These are phyloP conservation scores for Holtermannia corniformis DNA, from an alignment of 768 basidiomycete genomes.

Conservation along the genomic window DNA sequence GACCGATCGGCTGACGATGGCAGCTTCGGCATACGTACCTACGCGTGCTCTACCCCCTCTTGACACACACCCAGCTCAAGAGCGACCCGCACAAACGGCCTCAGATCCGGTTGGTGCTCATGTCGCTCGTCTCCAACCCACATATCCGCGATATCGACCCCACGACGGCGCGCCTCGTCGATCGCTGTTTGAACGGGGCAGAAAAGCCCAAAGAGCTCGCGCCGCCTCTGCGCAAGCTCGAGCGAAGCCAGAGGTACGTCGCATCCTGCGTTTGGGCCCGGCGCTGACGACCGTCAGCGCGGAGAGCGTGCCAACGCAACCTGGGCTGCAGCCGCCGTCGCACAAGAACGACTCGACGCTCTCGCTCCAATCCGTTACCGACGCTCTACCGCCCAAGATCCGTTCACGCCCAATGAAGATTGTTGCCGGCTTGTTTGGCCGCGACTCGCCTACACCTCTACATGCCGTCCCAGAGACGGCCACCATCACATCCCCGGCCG, in stretches of 20 bases:
- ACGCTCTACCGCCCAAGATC: constrained; percentile 12
- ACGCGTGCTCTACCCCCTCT: constrained; percentile 86
- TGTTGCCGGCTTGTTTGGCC: not conserved
- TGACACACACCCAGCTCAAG: constrained; percentile 86
- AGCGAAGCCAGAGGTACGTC: constrained; percentile 23
- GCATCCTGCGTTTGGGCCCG: too few relatives aligned
- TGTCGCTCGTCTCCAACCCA: constrained; percentile 62
- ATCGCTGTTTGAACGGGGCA: constrained; percentile 70
- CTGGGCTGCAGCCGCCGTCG: not conserved
- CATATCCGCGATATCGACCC: constrained; percentile 71
- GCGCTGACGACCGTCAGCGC: constrained; percentile 13
- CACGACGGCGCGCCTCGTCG: constrained; percentile 83
- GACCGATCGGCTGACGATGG: not conserved
- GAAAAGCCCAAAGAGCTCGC: constrained; percentile 13
- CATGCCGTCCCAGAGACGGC: not conserved
- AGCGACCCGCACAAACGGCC: constrained; percentile 79
- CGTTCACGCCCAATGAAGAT: not conserved
- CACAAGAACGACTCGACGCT: constrained; percentile 15
- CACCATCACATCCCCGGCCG: not conserved
- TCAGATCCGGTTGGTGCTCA: constrained; percentile 73
- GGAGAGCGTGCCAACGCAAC: constrained; percentile 13
- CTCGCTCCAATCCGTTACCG: constrained; percentile 24
- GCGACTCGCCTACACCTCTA: not conserved
- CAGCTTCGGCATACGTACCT: constrained; percentile 93
- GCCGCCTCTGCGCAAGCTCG: constrained; percentile 17